A percentile compares a stretch with the other conserved stretches of the same genome.
phyloP scores from a whole-genome alignment of 148 eudicot species.

The Persicaria maculosa region DNA sequence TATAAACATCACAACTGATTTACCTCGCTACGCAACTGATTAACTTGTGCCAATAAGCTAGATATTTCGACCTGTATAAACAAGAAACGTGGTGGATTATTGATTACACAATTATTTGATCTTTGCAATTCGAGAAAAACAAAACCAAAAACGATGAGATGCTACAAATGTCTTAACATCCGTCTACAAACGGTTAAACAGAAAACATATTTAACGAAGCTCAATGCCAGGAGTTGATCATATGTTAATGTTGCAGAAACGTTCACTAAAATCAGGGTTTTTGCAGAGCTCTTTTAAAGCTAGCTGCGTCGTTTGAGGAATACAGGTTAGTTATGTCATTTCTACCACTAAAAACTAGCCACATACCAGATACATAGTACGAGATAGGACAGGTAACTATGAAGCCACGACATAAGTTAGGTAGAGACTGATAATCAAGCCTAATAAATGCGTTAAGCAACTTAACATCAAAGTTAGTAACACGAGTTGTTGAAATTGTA shows the following conservation, averaged over 20 bases:
- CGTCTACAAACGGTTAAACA: not conserved
- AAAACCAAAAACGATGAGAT: not conserved
- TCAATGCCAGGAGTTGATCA: not conserved
- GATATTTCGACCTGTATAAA: conserved; percentile 63
- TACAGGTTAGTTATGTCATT: no score
- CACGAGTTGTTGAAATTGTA: not conserved
- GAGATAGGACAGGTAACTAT: not conserved
- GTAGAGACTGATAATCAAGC: not conserved
- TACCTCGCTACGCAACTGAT: conserved; percentile 54
- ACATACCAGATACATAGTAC: not conserved
- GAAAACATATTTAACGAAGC: not conserved
- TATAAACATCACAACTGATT: conserved; percentile 5
- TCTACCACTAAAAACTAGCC: not conserved
- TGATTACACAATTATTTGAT: not conserved
- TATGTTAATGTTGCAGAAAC: not conserved
- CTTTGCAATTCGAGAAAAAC: not conserved
- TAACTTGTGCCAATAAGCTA: conserved; percentile 47
- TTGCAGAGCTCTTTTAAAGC: no score
- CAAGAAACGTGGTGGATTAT: not conserved
- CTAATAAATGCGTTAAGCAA: not conserved
- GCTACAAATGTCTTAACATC: not conserved
- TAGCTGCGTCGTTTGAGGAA: no score
- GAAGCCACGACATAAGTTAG: not conserved
- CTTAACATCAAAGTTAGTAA: not conserved
- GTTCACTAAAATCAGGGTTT: not conserved